Percentiles rank a stretch among this genome's conserved stretches.
Evolutionary conservation across 192 early-diverging fungal species (phyloP).

Genomic region (Linnemannia elongata): DNA sequence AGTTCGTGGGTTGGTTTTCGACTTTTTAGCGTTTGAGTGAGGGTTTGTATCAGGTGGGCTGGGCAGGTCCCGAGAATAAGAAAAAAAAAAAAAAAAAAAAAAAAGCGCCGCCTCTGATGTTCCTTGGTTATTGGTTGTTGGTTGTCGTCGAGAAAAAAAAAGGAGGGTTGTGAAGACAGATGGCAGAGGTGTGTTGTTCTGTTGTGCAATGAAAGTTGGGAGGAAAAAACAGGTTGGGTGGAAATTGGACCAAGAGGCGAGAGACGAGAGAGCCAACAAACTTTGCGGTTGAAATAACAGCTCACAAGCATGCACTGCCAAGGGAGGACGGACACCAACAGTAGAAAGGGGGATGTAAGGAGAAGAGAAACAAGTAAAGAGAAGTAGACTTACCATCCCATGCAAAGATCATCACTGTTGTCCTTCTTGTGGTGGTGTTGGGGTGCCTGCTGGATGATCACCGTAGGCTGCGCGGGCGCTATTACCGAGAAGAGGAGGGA

Average conservation of each 20-base stretch:
- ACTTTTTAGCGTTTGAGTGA: neutral
- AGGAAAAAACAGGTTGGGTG: neutral
- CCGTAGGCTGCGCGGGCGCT: slow-evolving; percentile 25
- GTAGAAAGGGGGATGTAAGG: neutral
- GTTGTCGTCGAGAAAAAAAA: neutral
- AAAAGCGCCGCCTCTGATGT: neutral
- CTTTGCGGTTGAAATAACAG: neutral
- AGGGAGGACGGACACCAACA: neutral
- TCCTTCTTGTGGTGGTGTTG: slow-evolving; percentile 14
- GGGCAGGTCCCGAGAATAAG: neutral
- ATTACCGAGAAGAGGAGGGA: neutral
- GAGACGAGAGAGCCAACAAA: neutral
- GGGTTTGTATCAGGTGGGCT: neutral
- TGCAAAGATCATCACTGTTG: slow-evolving; percentile 25
- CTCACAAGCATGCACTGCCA: neutral
- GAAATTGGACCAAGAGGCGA: neutral
- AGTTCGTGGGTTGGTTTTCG: neutral
- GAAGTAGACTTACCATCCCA: slow-evolving; percentile 34
- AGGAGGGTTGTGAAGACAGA: neutral
- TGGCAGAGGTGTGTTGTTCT: neutral
- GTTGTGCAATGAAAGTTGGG: neutral
- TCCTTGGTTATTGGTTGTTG: neutral
- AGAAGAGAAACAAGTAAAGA: neutral
- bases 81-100: neutral
- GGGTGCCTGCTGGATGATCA: slow-evolving; percentile 19